Percentiles rank a stretch among this genome's conserved stretches.
These are phyloP conservation scores for Stropharia rugosoannulata DNA, from an alignment of 768 basidiomycete genomes.

Conservation along the genomic window DNA sequence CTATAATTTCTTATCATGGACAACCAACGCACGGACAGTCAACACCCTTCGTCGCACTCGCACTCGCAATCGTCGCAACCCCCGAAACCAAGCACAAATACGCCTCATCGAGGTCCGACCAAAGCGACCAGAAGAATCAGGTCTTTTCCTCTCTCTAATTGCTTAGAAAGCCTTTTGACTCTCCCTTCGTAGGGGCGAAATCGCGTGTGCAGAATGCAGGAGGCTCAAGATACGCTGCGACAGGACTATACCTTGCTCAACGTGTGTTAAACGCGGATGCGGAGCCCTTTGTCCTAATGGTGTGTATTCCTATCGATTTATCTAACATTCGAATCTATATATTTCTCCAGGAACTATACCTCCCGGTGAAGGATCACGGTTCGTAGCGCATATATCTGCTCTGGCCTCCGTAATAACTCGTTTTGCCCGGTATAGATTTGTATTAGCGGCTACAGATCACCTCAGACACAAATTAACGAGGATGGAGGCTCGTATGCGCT, in stretches of 20 bases:
- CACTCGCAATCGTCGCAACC: background rate
- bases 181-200: conserved; percentile 31
- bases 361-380: conserved; percentile 55
- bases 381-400: conserved; percentile 11
- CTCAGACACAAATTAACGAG: conserved; percentile 43
- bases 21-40: background rate
- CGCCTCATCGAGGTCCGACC: conserved; percentile 19
- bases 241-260: conserved; percentile 41
- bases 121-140: conserved; percentile 39
- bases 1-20: background rate
- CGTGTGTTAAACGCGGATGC: conserved; percentile 54
- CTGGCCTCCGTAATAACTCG: background rate
- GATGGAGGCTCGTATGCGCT: conserved; percentile 50
- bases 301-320: conserved; percentile 15
- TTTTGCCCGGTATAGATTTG: conserved; percentile 35
- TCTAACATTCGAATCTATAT: background rate
- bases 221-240: conserved; percentile 43
- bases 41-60: background rate
- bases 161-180: background rate
- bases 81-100: conserved; percentile 5
- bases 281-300: conserved; percentile 52
- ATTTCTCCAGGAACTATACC: conserved; percentile 33
- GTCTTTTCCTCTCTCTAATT: conserved; percentile 20
- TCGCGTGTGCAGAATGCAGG: conserved; percentile 44
- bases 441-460: conserved; percentile 51